phyloP scores from a whole-genome alignment of 208 protist species.

The Crithidia acanthocephali region DNA sequence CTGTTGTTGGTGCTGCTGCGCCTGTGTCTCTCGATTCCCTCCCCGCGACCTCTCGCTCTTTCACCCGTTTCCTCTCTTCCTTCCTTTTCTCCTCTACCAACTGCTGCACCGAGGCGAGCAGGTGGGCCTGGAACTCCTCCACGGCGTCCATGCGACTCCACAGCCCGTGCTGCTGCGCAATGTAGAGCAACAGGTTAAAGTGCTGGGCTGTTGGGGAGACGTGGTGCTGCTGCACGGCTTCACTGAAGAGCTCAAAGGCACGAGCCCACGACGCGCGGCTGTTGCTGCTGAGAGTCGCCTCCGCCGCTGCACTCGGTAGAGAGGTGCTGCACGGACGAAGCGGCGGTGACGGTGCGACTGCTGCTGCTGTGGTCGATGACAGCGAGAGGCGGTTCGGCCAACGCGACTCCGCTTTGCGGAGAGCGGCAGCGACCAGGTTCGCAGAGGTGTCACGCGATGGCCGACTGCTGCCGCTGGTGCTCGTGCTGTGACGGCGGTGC shows the following conservation, averaged over 20 bases:
- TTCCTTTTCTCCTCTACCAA: slow-evolving; percentile 33
- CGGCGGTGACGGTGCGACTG: background rate
- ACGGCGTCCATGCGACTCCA: slow-evolving; percentile 55
- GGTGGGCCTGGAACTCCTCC: slow-evolving; percentile 58
- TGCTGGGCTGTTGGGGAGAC: slow-evolving; percentile 73
- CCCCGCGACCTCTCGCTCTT: background rate
- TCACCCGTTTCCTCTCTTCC: background rate
- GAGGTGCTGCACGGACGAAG: background rate
- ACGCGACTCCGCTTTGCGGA: too few relatives aligned
- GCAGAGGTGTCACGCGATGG: too few relatives aligned
- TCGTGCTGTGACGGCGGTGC: slow-evolving; percentile 8
- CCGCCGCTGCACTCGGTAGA: background rate
- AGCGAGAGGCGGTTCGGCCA: too few relatives aligned
- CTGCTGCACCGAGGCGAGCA: slow-evolving; percentile 41
- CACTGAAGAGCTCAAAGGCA: slow-evolving; percentile 60
- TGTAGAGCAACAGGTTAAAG: slow-evolving; percentile 68
- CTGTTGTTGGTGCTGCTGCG: background rate
- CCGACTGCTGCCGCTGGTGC: background rate
- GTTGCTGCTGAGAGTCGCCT: background rate
- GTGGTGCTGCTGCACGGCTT: slow-evolving; percentile 52
- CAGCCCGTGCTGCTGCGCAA: slow-evolving; percentile 50
- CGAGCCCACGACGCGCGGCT: slow-evolving; percentile 37
- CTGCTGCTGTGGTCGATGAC: background rate
- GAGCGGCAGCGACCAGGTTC: too few relatives aligned
- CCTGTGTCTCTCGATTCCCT: background rate